These are phyloP conservation scores for Boehmeria nivea DNA, from an alignment of 306 rosid genomes.

Conservation along the genomic window DNA sequence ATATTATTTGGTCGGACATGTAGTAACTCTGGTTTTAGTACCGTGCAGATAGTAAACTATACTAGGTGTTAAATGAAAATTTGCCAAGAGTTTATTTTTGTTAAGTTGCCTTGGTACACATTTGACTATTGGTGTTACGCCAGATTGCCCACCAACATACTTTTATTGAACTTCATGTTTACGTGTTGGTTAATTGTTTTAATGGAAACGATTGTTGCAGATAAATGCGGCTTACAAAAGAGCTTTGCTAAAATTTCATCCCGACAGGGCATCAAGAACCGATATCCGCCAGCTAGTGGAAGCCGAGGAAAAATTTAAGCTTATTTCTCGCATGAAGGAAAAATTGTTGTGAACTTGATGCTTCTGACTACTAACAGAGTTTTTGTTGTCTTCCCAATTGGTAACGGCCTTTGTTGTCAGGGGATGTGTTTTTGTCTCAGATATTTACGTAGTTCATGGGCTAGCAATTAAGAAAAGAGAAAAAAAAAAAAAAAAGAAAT, in stretches of 20 bases:
- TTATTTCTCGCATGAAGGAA: constrained; percentile 77
- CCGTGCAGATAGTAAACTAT: background rate
- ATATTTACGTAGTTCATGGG: too few species aligned
- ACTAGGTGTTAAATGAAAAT: background rate
- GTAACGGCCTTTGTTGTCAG: constrained; percentile 7
- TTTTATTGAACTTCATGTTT: too few species aligned
- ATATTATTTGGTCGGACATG: background rate
- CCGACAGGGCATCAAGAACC: constrained; percentile 74
- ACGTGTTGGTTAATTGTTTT: constrained; percentile 3
- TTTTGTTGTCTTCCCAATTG: constrained; percentile 2
- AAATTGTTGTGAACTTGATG: constrained; percentile 32
- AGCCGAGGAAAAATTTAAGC: constrained; percentile 89
- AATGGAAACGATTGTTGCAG: constrained; percentile 40
- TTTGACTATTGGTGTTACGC: too few species aligned
- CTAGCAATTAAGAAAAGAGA: background rate
- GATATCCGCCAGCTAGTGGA: constrained; percentile 76
- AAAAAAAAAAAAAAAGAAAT: background rate
- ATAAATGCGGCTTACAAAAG: constrained; percentile 74
- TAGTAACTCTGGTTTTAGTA: background rate
- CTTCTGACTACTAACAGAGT: constrained; percentile 22
- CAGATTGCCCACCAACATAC: too few species aligned
- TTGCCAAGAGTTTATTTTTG: too few species aligned
- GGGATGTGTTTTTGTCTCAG: constrained; percentile 11
- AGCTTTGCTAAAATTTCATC: constrained; percentile 79
- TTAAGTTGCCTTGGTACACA: too few species aligned